Conservation (phyloP, 2,329 filamentous ascomycete species). For the Xylaria multiplex region DNA sequence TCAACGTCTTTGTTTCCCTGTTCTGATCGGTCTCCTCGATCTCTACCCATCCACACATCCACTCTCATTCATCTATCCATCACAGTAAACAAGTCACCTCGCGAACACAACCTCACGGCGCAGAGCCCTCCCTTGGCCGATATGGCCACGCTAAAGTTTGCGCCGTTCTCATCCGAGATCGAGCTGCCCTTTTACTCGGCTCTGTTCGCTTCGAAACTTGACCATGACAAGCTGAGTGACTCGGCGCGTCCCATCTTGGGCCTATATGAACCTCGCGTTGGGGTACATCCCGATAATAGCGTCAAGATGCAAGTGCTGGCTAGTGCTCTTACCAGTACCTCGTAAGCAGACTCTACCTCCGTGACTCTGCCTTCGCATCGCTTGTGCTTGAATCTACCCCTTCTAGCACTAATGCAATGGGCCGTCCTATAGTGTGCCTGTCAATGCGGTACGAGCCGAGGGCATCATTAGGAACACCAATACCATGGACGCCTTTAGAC, state of each 20-base stretch:
- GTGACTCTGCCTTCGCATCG: conserved; percentile 20
- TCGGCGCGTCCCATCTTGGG: conserved; percentile 87
- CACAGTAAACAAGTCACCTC: neutral
- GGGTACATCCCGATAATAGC: conserved; percentile 76
- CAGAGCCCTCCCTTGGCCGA: conserved; percentile 20
- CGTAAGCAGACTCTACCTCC: conserved; percentile 64
- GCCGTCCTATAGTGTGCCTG: conserved; percentile 65
- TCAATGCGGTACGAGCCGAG: conserved; percentile 81
- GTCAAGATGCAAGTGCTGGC: conserved; percentile 91
- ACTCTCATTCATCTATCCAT: neutral
- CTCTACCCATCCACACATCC: neutral
- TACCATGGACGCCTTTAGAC: conserved; percentile 92
- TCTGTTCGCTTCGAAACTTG: conserved; percentile 92
- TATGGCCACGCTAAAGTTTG: conserved; percentile 71
- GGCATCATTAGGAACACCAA: conserved; percentile 97
- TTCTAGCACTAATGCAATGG: conserved; percentile 41
- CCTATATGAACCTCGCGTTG: conserved; percentile 83
- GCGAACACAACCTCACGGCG: neutral
- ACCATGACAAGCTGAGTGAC: conserved; percentile 96
- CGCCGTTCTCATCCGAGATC: conserved; percentile 91
- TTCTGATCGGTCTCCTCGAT: neutral
- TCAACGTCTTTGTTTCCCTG: too few species aligned
- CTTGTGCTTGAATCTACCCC: conserved; percentile 8
- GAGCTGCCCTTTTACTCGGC: conserved; percentile 95
- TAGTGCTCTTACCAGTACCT: conserved; percentile 82